Evolutionary conservation across 148 eudicot genomes (phyloP).

Genomic region (Silene uniflora): DNA sequence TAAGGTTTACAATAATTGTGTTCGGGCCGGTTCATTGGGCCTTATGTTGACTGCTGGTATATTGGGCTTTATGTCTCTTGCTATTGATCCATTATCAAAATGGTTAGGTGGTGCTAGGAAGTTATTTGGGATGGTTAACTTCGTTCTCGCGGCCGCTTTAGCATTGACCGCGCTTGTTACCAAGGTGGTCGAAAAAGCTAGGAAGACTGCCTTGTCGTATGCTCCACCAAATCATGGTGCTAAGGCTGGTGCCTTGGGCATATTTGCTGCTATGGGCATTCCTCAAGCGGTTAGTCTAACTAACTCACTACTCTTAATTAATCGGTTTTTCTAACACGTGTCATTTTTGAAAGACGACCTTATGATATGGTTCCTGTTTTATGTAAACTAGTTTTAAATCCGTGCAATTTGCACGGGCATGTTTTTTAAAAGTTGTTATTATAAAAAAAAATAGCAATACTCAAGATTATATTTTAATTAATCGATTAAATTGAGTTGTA

Average conservation of each 20-base stretch:
- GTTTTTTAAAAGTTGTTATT: no score
- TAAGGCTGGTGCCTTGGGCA: conserved; percentile 44
- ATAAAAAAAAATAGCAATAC: no score
- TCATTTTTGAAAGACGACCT: no score
- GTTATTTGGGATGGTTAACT: conserved; percentile 63
- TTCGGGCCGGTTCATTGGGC: conserved; percentile 65
- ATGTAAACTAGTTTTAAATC: no score
- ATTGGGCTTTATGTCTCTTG: conserved; percentile 48
- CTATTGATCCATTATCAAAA: conserved; percentile 40
- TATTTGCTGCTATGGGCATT: conserved; percentile 68
- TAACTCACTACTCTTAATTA: no score
- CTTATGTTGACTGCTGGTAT: conserved; percentile 63
- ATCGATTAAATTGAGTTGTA: no score
- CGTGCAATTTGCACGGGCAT: no score
- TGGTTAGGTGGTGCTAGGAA: conserved; percentile 51
- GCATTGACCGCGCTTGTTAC: conserved; percentile 52
- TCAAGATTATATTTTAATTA: no score
- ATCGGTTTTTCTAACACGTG: no score
- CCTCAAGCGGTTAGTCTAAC: conserved; percentile 64
- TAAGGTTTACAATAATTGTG: conserved; percentile 42
- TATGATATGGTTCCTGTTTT: no score
- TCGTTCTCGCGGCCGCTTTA: conserved; percentile 46
- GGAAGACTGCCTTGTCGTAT: conserved; percentile 22
- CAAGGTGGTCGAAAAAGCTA: conserved; percentile 40
- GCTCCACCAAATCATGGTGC: conserved; percentile 34